phyloP scores from a whole-genome alignment of 1,284 basidiomycete genomes.

The Sporisorium exsertum region DNA sequence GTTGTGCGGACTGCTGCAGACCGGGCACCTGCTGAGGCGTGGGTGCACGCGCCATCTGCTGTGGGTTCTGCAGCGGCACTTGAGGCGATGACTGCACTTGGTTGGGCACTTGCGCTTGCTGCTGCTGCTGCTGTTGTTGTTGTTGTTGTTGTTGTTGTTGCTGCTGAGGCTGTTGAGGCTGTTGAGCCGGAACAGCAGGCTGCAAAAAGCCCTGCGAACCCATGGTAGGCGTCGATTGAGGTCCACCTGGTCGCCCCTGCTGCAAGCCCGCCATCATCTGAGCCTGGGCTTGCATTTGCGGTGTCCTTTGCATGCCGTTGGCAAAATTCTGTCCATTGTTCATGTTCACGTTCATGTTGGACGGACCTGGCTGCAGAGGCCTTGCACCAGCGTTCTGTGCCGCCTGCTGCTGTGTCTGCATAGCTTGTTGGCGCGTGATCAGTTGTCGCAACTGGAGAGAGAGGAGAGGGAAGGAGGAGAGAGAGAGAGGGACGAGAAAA shows the following conservation, averaged over 20 bases:
- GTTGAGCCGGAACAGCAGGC: constrained; percentile 25
- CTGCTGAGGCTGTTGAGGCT: constrained; percentile 22
- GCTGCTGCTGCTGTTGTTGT: constrained; percentile 30
- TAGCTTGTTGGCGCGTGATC: constrained; percentile 50
- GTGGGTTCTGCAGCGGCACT: constrained; percentile 32
- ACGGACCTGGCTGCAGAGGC: constrained; percentile 50
- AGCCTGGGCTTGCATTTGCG: constrained; percentile 53
- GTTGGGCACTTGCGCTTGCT: constrained; percentile 17
- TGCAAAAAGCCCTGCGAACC: constrained; percentile 36
- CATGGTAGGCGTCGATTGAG: constrained; percentile 41
- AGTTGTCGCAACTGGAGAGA: constrained; percentile 41
- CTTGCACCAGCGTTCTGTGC: constrained; percentile 35
- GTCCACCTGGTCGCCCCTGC: constrained; percentile 36
- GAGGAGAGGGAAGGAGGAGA: too few relatives aligned
- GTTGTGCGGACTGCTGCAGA: constrained; percentile 31
- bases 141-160: constrained; percentile 13
- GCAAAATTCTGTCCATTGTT: constrained; percentile 46
- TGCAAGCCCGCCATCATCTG: constrained; percentile 55
- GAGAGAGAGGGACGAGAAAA: background rate
- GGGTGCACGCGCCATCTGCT: constrained; percentile 29
- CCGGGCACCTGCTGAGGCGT: constrained; percentile 26
- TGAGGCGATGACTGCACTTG: constrained; percentile 34
- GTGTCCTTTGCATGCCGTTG: constrained; percentile 51
- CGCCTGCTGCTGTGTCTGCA: constrained; percentile 56
- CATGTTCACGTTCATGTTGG: constrained; percentile 28